A percentile compares a stretch with the other conserved stretches of the same genome.
These are phyloP conservation scores for Ceratobasidium sp. DNA, from an alignment of 1,284 basidiomycete species.

Conservation along the genomic window DNA sequence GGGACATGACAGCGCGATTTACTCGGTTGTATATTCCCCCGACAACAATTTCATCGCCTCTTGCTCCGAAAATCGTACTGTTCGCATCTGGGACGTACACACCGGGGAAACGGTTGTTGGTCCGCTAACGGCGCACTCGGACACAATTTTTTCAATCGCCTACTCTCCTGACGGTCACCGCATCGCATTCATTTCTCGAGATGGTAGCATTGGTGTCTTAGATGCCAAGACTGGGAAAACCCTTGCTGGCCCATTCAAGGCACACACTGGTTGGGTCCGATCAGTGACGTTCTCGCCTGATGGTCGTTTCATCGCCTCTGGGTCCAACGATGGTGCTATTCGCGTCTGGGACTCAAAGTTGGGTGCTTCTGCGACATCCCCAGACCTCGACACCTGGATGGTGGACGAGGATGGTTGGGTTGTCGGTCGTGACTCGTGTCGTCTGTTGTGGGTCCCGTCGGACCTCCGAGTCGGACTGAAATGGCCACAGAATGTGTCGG, in stretches of 20 bases:
- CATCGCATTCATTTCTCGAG: background rate
- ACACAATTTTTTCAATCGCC: background rate
- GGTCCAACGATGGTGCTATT: slow-evolving; percentile 30
- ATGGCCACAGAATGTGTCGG: background rate
- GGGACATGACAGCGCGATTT: background rate
- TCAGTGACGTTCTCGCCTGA: slow-evolving; percentile 38
- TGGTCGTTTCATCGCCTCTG: background rate
- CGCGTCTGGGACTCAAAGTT: slow-evolving; percentile 40
- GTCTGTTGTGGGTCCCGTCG: slow-evolving; percentile 1
- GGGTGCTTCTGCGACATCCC: too few relatives aligned
- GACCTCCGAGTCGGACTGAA: background rate
- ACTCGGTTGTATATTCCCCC: background rate
- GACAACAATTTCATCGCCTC: slow-evolving; percentile 6
- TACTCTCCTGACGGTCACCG: background rate
- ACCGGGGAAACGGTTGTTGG: background rate
- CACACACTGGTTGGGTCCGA: background rate
- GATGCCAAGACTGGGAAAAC: background rate
- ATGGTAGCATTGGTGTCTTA: slow-evolving; percentile 6
- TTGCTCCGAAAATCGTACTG: slow-evolving; percentile 9
- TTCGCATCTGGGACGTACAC: slow-evolving; percentile 21
- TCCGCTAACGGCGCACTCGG: slow-evolving; percentile 4
- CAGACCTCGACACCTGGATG: background rate
- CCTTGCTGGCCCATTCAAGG: too few relatives aligned
- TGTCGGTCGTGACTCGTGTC: background rate
- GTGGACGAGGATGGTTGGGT: slow-evolving; percentile 19